phyloP scores from a whole-genome alignment of 2,329 filamentous ascomycete species.

The Talaromyces sp. region DNA sequence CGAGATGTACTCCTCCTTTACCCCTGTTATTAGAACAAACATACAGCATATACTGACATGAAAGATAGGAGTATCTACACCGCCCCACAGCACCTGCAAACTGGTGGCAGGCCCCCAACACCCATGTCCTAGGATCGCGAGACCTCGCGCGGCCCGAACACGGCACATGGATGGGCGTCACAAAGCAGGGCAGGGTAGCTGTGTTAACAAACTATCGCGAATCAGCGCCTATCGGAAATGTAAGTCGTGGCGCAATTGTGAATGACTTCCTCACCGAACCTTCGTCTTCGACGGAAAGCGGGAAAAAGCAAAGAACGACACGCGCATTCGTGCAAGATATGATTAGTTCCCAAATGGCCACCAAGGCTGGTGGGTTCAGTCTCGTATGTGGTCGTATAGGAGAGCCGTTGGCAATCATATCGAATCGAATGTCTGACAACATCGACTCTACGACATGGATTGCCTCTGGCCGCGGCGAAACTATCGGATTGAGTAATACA shows the following conservation, averaged over 20 bases:
- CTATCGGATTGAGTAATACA: conserved; percentile 60
- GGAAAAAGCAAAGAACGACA: conserved; percentile 29
- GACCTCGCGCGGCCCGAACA: conserved; percentile 59
- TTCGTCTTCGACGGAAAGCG: conserved; percentile 24
- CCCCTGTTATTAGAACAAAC: background rate
- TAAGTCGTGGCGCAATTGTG: conserved; percentile 58
- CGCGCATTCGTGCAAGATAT: conserved; percentile 54
- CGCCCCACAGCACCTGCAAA: conserved; percentile 58
- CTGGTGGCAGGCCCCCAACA: conserved; percentile 58
- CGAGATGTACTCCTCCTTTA: conserved; percentile 55
- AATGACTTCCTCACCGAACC: conserved; percentile 55
- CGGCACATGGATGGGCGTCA: conserved; percentile 65
- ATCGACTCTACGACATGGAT: conserved; percentile 53
- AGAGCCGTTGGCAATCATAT: conserved; percentile 57
- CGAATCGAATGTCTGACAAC: conserved; percentile 55
- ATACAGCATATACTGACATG: background rate
- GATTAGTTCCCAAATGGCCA: conserved; percentile 53
- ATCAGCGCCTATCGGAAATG: conserved; percentile 45
- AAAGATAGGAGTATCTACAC: conserved; percentile 57
- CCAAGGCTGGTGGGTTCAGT: conserved; percentile 62
- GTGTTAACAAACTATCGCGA: conserved; percentile 65
- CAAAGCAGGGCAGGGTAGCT: conserved; percentile 58
- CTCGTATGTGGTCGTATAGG: conserved; percentile 57
- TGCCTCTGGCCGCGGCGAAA: conserved; percentile 48
- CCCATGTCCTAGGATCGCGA: conserved; percentile 58